These are phyloP conservation scores for Plasmodium falciparum DNA, from an alignment of 169 alveolate genomes.

Conservation along the genomic window DNA sequence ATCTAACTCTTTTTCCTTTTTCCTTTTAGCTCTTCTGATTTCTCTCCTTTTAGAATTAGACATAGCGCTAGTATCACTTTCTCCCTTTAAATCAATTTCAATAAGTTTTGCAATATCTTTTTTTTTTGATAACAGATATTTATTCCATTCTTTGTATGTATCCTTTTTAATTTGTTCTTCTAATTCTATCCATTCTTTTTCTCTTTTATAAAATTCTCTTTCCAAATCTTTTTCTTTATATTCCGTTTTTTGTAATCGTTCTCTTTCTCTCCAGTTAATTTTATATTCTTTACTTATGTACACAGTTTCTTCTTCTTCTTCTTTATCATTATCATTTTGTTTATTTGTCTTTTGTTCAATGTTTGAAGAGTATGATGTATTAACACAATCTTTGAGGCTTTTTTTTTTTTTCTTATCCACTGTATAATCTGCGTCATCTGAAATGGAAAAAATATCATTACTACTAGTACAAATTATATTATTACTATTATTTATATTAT, in stretches of 20 bases:
- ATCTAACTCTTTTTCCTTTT: slow-evolving; percentile 56
- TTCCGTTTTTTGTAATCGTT: slow-evolving; percentile 72
- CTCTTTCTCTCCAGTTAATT: slow-evolving; percentile 80
- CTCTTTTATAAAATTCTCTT: slow-evolving; percentile 74
- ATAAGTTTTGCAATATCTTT: slow-evolving; percentile 66
- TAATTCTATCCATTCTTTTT: slow-evolving; percentile 81
- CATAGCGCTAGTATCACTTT: slow-evolving; percentile 22
- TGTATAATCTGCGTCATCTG: not conserved
- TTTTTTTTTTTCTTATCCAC: not conserved
- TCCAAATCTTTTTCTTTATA: slow-evolving; percentile 77
- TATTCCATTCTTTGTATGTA: slow-evolving; percentile 74
- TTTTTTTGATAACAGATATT: slow-evolving; percentile 24
- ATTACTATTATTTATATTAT: not conserved
- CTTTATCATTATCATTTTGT: slow-evolving; percentile 18
- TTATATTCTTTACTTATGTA: slow-evolving; percentile 76
- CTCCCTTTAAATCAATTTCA: slow-evolving; percentile 70
- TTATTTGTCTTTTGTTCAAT: not conserved
- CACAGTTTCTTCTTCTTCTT: not conserved
- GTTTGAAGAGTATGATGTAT: not conserved
- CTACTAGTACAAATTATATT: not conserved
- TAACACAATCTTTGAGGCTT: not conserved
- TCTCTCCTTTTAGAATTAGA: slow-evolving; percentile 61
- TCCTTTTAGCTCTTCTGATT: slow-evolving; percentile 51
- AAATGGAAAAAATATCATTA: not conserved
- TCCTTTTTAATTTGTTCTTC: slow-evolving; percentile 80